A percentile compares a stretch with the other conserved stretches of the same genome.
phyloP scores from a whole-genome alignment of 2,329 filamentous ascomycete genomes.

The Aspergillus proliferans region DNA sequence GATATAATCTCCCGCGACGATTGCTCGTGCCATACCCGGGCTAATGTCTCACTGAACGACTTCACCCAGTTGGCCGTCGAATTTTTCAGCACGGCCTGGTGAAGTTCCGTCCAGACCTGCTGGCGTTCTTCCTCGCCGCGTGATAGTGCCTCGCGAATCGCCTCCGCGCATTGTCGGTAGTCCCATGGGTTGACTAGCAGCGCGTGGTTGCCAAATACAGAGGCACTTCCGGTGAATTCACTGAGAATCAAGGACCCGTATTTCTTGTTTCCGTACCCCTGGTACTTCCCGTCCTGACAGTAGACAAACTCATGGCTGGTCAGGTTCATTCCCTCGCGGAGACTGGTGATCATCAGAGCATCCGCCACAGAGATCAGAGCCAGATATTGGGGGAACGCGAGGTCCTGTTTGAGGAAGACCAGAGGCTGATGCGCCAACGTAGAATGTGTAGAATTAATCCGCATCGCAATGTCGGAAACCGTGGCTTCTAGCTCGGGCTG shows the following conservation, averaged over 20 bases:
- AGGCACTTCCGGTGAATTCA: slow-evolving; percentile 89
- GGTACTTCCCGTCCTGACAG: slow-evolving; percentile 75
- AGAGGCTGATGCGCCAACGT: slow-evolving; percentile 88
- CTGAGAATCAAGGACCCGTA: slow-evolving; percentile 86
- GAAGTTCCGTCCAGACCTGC: slow-evolving; percentile 66
- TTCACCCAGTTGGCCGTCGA: slow-evolving; percentile 82
- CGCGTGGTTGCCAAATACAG: slow-evolving; percentile 73
- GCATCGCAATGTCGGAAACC: slow-evolving; percentile 87
- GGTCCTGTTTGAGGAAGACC: slow-evolving; percentile 91
- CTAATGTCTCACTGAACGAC: slow-evolving; percentile 65
- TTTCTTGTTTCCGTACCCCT: slow-evolving; percentile 55
- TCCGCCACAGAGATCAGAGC: slow-evolving; percentile 85
- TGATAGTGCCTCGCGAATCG: slow-evolving; percentile 75
- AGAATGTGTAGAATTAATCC: slow-evolving; percentile 86
- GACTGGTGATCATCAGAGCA: slow-evolving; percentile 86
- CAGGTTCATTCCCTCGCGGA: slow-evolving; percentile 95
- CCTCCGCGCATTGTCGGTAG: slow-evolving; percentile 78
- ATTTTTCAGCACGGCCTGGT: slow-evolving; percentile 67
- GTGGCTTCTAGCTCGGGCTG: slow-evolving; percentile 80
- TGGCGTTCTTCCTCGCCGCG: slow-evolving; percentile 71
- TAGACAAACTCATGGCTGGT: slow-evolving; percentile 91
- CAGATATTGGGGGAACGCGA: slow-evolving; percentile 88
- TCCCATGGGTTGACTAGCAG: slow-evolving; percentile 94
- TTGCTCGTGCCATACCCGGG: slow-evolving; percentile 75
- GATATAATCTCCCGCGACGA: slow-evolving; percentile 76